Evolutionary conservation across 805 yeast genomes (phyloP), one percentile per base, ranked within the genome.

Genomic region (Lipomyces japonicus): DNA sequence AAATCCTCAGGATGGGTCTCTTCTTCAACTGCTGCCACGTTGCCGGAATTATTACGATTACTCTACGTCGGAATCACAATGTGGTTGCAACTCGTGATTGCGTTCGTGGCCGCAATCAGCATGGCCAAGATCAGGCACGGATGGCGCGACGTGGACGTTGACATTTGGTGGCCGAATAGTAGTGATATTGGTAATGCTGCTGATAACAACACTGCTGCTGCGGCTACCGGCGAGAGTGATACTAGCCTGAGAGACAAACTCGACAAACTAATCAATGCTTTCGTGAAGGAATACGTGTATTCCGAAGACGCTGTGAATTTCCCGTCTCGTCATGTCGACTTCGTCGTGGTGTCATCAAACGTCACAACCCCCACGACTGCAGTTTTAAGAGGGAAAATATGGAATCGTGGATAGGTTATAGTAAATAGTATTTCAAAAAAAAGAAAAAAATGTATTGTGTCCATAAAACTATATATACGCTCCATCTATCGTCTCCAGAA

Each of bases 401-500:
- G 37, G 37, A 34, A 34, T 14, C 16, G 37, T 6, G 37, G n/a
- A n/a, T 34, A 34, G 6, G 37, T 12, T n/a, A n/a, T n/a, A n/a
- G n/a, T n/a, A n/a, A n/a, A n/a, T n/a, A n/a, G n/a, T n/a, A n/a
- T n/a, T n/a, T n/a, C n/a, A n/a, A n/a, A n/a, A 6, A 12, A 34
- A 14, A 7, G 21, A 34, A 6, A 12, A 34, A 34, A 34, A 34
- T 34, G 7, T 14, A 19, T 34, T 34, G 5, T 34, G 21, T 12
- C 6, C 16, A 34, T 12, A 34, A 7, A 19, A 28, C n/a, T 14
- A 6, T 28, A 28, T 14, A 28, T 28, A 28, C 32, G 14, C 10
- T 28, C 14, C 10, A 19, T 14, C 9, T 36, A 52, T 30, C 57
- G 39, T 12, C 53, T 31, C 57, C 57, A 53, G 23, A 53, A 53